Evolutionary conservation across 1,284 basidiomycete genomes (phyloP), one percentile per base, ranked within the genome.

Genomic region (Boletus hoseneyae): DNA sequence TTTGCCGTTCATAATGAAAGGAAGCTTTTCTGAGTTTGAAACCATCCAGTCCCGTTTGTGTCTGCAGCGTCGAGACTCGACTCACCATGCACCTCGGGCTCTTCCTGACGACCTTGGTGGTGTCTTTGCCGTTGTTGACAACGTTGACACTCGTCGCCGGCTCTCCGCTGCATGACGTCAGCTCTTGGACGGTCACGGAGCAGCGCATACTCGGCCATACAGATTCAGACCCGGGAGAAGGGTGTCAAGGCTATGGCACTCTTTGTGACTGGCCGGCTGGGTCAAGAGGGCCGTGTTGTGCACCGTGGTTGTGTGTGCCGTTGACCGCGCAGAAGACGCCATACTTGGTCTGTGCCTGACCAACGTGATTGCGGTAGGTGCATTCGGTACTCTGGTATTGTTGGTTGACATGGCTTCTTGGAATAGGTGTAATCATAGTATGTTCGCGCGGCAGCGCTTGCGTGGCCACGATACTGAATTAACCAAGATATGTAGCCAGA

Each of bases 241-340:
- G 5, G 12, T 36, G 35, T 36, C 35, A 36, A 19, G 11, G 0
- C 18, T 19, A 32, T 29, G 57, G 58, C 6, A 23, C 47, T 2
- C 25, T 54, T 4, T 59, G 59, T 18, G 54, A 61, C 45, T 57
- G 51, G 57, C 49, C 51, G 4, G 34, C 43, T 25, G 58, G 59
- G 11, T 46, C 57, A 23, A 61, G 51, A n/a, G 57, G 57, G 0
- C 57, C 45, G 3, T 61, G 59, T 19, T 61, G 54, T 10, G 5
- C 51, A 29, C 58, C 56, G 4, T 9, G 48, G 4, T 4, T 58
- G 15, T 60, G 58, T 25, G 41, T 58, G 2, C 52, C 55, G 2
- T 25, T 55, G 21, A 39, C 45, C 38, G 4, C 27, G 16, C 35
- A 42, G 4, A 34, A 21, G 15, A 27, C 45, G 1, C 47, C 52